Evolutionary conservation across 352 stramenopile species (phyloP).

Genomic region (Pythium phragmiticola): DNA sequence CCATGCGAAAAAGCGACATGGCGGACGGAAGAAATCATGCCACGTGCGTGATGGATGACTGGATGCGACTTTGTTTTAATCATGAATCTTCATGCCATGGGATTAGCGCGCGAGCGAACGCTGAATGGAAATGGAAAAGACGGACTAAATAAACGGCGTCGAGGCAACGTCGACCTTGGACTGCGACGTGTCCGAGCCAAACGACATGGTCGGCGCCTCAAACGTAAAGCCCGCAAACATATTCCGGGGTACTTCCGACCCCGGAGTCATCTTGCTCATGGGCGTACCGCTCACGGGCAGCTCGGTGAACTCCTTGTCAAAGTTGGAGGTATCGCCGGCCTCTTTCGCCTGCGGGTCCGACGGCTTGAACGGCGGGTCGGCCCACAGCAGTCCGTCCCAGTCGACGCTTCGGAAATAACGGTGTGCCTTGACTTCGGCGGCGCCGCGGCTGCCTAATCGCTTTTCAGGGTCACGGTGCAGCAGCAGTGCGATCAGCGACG

Average conservation of each 20-base stretch:
- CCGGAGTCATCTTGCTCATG: conserved; percentile 63
- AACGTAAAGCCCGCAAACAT: conserved; percentile 90
- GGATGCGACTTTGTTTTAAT: conserved; percentile 11
- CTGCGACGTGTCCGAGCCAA: conserved; percentile 85
- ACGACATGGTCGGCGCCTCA: conserved; percentile 78
- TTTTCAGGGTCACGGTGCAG: conserved; percentile 85
- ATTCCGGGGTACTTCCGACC: conserved; percentile 63
- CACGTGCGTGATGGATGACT: no score
- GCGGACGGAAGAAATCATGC: no score
- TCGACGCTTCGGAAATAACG: conserved; percentile 86
- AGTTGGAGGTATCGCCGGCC: conserved; percentile 87
- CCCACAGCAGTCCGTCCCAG: conserved; percentile 85
- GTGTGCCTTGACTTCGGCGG: conserved; percentile 80
- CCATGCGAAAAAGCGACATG: no score
- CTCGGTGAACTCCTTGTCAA: conserved; percentile 89
- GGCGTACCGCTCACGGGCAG: conserved; percentile 80
- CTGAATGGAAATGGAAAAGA: conserved; percentile 8
- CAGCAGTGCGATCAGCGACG: conserved; percentile 75
- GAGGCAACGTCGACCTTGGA: conserved; percentile 84
- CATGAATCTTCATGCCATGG: conserved; percentile 7
- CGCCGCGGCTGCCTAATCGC: conserved; percentile 75
- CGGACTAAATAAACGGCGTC: conserved; percentile 84
- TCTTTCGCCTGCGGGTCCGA: conserved; percentile 84
- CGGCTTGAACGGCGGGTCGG: conserved; percentile 85
- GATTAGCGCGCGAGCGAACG: neutral